A percentile compares a stretch with the other conserved stretches of the same genome.
Evolutionary conservation across 2,329 filamentous ascomycete species (phyloP).

Genomic region (Aspergillus neotritici): DNA sequence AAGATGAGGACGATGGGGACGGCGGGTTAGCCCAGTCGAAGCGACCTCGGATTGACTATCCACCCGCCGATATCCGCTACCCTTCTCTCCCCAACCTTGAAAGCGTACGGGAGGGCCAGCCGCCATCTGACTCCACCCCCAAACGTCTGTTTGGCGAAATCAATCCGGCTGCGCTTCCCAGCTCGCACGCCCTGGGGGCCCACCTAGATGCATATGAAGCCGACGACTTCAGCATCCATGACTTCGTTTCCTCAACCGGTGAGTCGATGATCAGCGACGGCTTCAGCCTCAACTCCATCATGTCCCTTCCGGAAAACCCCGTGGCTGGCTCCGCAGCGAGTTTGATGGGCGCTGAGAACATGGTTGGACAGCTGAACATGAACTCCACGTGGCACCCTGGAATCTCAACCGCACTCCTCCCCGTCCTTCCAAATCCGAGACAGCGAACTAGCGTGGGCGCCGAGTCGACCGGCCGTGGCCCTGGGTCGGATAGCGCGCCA

Average conservation of each 20-base stretch:
- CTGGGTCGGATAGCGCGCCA: conserved; percentile 10
- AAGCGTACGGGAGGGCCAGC: conserved; percentile 28
- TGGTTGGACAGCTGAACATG: conserved; percentile 46
- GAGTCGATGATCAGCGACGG: conserved; percentile 36
- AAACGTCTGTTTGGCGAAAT: conserved; percentile 58
- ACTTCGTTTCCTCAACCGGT: conserved; percentile 36
- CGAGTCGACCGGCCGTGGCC: conserved; percentile 18
- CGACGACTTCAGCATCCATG: conserved; percentile 33
- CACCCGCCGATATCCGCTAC: conserved; percentile 33
- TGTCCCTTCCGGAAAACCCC: conserved; percentile 32
- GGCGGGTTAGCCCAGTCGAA: conserved; percentile 34
- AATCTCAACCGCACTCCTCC: conserved; percentile 25
- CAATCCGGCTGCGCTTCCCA: conserved; percentile 49
- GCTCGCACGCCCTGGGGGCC: conserved; percentile 45
- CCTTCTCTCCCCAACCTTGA: conserved; percentile 39
- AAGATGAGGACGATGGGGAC: conserved; percentile 31
- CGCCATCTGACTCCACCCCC: conserved; percentile 22
- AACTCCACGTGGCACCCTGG: conserved; percentile 35
- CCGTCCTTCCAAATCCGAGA: conserved; percentile 27
- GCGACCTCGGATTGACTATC: conserved; percentile 28
- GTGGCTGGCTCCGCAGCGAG: conserved; percentile 40
- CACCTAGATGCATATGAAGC: conserved; percentile 25
- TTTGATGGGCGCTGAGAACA: conserved; percentile 44
- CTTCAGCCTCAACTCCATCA: conserved; percentile 33
- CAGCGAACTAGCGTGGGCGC: conserved; percentile 28